phyloP scores from a whole-genome alignment of 805 yeast genomes.

The Ogataea populi-albae region DNA sequence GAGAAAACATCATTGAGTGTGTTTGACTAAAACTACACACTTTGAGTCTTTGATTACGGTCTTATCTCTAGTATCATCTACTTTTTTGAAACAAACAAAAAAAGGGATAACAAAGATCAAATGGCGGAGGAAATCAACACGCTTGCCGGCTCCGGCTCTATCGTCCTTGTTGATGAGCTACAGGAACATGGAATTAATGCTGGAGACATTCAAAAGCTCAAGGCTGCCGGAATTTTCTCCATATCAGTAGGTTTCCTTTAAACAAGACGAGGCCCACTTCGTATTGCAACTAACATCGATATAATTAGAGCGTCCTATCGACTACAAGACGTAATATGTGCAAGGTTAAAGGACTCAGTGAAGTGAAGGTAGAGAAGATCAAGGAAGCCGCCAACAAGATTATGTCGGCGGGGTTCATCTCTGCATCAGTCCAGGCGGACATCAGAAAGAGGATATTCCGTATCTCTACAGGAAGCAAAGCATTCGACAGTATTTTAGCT shows the following conservation, averaged over 20 bases:
- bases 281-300: too few species aligned
- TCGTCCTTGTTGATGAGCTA: conserved; percentile 45
- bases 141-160: conserved; percentile 22
- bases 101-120: not conserved
- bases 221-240: conserved; percentile 64
- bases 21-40: too few species aligned
- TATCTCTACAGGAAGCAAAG: conserved; percentile 69
- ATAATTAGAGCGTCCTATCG: conserved; percentile 52
- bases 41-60: too few species aligned
- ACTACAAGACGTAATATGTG: conserved; percentile 64
- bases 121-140: conserved; percentile 17
- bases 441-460: conserved; percentile 61
- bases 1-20: too few species aligned
- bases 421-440: conserved; percentile 68
- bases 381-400: conserved; percentile 70
- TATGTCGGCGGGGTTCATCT: conserved; percentile 64
- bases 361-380: conserved; percentile 73
- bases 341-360: conserved; percentile 69
- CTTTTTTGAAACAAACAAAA: too few species aligned
- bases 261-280: too few species aligned
- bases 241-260: conserved; percentile 57
- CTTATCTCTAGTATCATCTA: too few species aligned
- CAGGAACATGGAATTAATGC: conserved; percentile 69
- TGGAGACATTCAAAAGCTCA: conserved; percentile 68
- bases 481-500: conserved; percentile 64